Percentiles rank a stretch among this genome's conserved stretches.
Evolutionary conservation across 2,329 filamentous ascomycete genomes (phyloP).

Genomic region (Fusarium floridanum): DNA sequence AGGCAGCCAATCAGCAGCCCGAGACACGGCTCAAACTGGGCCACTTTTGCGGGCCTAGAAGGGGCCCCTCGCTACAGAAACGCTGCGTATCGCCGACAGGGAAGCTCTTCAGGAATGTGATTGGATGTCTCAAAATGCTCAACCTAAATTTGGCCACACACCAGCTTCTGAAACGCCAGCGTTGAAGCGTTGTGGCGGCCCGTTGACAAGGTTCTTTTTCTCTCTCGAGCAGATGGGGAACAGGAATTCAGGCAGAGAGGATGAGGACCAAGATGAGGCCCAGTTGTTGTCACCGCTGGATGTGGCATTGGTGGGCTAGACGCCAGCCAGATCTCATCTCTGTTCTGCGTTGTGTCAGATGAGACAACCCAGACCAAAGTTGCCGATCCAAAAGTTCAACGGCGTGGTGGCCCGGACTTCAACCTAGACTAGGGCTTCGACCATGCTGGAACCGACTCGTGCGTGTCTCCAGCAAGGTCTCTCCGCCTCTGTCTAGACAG

Average conservation of each 20-base stretch:
- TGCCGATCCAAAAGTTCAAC: background rate
- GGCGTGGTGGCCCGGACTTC: background rate
- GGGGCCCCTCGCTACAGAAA: constrained; percentile 20
- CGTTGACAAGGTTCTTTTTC: constrained; percentile 24
- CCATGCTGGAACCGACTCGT: constrained; percentile 7
- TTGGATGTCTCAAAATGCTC: constrained; percentile 51
- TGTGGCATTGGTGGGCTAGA: constrained; percentile 47
- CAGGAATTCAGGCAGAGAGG: background rate
- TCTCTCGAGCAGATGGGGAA: background rate
- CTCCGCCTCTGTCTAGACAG: background rate
- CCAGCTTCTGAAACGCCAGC: constrained; percentile 49
- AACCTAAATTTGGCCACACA: constrained; percentile 50
- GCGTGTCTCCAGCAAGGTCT: constrained; percentile 11
- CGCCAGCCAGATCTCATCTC: constrained; percentile 31
- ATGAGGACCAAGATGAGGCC: constrained; percentile 33
- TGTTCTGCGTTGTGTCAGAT: constrained; percentile 12
- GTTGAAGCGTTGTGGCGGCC: constrained; percentile 42
- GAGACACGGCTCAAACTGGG: constrained; percentile 46
- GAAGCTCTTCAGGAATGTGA: constrained; percentile 48
- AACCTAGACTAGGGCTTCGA: constrained; percentile 3
- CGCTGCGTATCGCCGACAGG: constrained; percentile 45
- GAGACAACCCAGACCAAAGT: background rate
- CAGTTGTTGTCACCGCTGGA: constrained; percentile 12
- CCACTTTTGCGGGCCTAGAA: constrained; percentile 15
- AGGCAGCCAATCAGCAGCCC: constrained; percentile 38